Conservation (phyloP, 352 stramenopile genomes). For the Globisporangium paddicum region DNA sequence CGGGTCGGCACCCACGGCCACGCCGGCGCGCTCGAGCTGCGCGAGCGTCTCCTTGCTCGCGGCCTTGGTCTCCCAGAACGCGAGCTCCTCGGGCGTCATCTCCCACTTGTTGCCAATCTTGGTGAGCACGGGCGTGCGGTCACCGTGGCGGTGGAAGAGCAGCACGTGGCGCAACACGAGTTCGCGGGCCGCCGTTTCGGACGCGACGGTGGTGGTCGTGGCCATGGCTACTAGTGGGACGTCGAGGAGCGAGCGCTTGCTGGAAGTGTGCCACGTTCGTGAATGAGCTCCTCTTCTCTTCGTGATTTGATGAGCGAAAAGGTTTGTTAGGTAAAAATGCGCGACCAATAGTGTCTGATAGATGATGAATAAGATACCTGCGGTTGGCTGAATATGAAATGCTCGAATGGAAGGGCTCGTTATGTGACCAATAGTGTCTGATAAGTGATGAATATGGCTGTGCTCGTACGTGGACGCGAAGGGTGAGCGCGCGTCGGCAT, state of each 20-base stretch:
- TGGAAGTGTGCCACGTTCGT: not conserved
- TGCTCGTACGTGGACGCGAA: no score
- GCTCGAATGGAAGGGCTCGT: no score
- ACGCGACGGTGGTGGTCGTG: not conserved
- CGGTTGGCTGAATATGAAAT: no score
- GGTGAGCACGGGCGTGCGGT: conserved; percentile 70
- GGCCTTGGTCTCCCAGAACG: conserved; percentile 57
- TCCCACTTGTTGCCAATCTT: conserved; percentile 44
- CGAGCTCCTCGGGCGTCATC: conserved; percentile 46
- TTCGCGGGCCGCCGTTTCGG: conserved; percentile 10
- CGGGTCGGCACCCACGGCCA: conserved; percentile 39
- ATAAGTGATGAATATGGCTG: not conserved
- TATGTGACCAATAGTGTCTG: not conserved
- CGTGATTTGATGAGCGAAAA: no score
- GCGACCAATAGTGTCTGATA: not conserved
- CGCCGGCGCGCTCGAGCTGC: conserved; percentile 38
- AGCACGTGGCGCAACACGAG: conserved; percentile 67
- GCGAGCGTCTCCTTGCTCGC: conserved; percentile 48
- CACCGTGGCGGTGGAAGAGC: conserved; percentile 77
- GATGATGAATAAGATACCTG: not conserved
- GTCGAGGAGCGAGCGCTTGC: not conserved
- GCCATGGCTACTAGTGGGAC: not conserved
- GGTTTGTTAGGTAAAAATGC: not conserved
- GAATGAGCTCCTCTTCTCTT: not conserved
- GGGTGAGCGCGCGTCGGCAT: no score